Base-by-base conservation (phyloP, 2,329 filamentous ascomycete species). In the Colletotrichum eleusines region DNA sequence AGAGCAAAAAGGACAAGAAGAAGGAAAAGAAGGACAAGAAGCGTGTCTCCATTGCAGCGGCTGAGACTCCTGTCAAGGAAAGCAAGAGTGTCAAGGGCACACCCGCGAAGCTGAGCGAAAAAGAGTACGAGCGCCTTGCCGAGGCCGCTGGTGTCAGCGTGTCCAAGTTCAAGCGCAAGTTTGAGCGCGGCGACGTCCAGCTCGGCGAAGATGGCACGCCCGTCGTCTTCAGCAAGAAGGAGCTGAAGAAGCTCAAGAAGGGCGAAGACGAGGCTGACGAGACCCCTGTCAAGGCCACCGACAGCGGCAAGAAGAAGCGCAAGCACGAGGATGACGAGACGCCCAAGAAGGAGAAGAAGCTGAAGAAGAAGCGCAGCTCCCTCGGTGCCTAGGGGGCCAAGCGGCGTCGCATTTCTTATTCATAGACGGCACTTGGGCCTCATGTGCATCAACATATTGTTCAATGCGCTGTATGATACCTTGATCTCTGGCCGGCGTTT, bases 141-240 rank as follows among this genome's bases (percentile, higher is more conserved):
- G 88, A 87, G 71, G 85, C 88, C 74, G 89, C 91, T 11, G 92
- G 91, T 72, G 84, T 94, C 70, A 92, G 90, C 9, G 88, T 92
- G 64, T 89, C 89, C 84, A 92, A 93, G 83, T 94, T 94, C 83
- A 90, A 92, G 85, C 87, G 91, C 80, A 94, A 94, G 86, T 90
- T 90, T 74, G 92, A 93, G 82, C 88, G 91, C 73, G 92, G 92
- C 46, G 91, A 94, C 77, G 91, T 94, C 74, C 85, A 89, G 78
- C 83, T 94, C 74, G 86, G 86, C 75, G 82, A 83, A 16, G 88
- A 92, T 72, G 92, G 92, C 68, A 90, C 86, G 62, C 89, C 92
- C 50, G 85, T 88, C 75, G 85, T 92, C 5, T 81, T 90, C 76
- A 92, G 89, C 84, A 94, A 94, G 86, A 94, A 93, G 84, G 90